phyloP scores from a whole-genome alignment of 257 asterid species.

The Solanum chiquidenum region DNA sequence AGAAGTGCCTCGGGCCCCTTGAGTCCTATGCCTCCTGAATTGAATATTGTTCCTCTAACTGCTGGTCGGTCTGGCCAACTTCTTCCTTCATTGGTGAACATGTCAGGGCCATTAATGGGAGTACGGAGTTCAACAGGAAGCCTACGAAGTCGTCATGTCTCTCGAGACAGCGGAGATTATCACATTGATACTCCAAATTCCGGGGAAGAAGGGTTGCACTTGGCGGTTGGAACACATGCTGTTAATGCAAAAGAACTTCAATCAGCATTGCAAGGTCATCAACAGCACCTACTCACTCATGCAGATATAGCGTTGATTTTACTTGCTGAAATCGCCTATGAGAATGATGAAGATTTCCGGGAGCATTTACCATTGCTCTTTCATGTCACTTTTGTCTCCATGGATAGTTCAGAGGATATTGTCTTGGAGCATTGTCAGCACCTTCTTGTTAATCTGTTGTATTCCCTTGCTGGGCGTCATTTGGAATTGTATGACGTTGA shows the following conservation, averaged over 20 bases:
- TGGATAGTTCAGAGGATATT: constrained; percentile 99
- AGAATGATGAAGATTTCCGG: constrained; percentile 97
- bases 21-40: constrained; percentile 91
- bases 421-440: constrained; percentile 99
- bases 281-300: constrained; percentile 85
- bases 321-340: constrained; percentile 97
- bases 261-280: constrained; percentile 98
- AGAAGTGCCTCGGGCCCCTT: constrained; percentile 96
- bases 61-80: constrained; percentile 97
- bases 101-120: constrained; percentile 98
- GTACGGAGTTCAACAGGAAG: constrained; percentile 97
- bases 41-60: constrained; percentile 75
- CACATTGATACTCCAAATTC: constrained; percentile 92
- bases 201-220: constrained; percentile 83
- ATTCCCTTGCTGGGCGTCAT: constrained; percentile 97
- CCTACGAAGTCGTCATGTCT: constrained; percentile 91
- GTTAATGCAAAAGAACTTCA: constrained; percentile 93
- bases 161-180: constrained; percentile 98
- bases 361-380: constrained; percentile 94
- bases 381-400: constrained; percentile 96
- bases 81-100: constrained; percentile 84
- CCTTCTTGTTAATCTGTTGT: constrained; percentile 83
- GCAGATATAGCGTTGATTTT: constrained; percentile 93
- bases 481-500: constrained; percentile 93
- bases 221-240: constrained; percentile 55